A percentile compares a stretch with the other conserved stretches of the same genome.
phyloP scores from a whole-genome alignment of 2,329 filamentous ascomycete genomes.

The Botrytis hyacinthi region DNA sequence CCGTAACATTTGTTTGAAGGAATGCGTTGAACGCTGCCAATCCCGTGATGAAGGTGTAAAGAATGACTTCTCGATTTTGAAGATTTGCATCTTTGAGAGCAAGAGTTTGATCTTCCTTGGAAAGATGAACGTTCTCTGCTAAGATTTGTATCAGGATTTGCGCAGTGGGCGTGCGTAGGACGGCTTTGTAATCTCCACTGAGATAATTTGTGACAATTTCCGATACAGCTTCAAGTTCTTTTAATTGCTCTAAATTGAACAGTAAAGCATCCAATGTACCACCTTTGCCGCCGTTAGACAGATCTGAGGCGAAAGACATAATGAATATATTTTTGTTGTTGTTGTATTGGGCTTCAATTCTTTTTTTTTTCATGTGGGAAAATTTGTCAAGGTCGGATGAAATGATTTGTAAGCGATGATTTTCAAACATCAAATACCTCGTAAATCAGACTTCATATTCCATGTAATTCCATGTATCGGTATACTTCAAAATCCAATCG shows the following conservation, averaged over 20 bases:
- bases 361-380: conserved; percentile 22
- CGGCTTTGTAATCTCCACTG: conserved; percentile 36
- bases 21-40: conserved; percentile 74
- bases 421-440: neutral
- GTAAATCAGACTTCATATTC: neutral
- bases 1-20: conserved; percentile 83
- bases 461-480: neutral
- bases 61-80: conserved; percentile 20
- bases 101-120: conserved; percentile 24
- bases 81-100: conserved; percentile 26
- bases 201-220: conserved; percentile 32
- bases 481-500: neutral
- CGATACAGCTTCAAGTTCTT: conserved; percentile 31
- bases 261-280: conserved; percentile 32
- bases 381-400: conserved; percentile 25
- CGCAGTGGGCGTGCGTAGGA: conserved; percentile 34
- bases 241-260: conserved; percentile 34
- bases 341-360: conserved; percentile 1
- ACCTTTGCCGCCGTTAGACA: conserved; percentile 3
- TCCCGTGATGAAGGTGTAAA: conserved; percentile 46
- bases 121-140: conserved; percentile 25
- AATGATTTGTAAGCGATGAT: conserved; percentile 21
- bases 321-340: conserved; percentile 18
- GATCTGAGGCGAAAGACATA: conserved; percentile 17
- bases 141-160: conserved; percentile 33